phyloP scores from a whole-genome alignment of 139 green algal species.

The Picochlorum costavermella region DNA sequence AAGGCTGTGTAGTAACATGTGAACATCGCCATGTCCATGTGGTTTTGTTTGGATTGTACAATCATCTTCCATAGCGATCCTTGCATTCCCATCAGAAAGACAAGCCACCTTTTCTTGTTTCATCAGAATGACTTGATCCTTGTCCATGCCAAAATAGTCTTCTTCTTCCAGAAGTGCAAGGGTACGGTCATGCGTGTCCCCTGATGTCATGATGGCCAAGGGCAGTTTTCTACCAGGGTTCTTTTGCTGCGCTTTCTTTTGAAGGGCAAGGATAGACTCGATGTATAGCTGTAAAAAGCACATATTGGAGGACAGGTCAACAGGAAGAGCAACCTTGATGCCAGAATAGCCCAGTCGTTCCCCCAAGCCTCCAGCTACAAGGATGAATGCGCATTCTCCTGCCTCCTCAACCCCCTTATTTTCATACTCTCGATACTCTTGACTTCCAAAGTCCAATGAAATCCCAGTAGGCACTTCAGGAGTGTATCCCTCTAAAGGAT shows the following conservation, averaged over 20 bases:
- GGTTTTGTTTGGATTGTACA: slow-evolving; percentile 88
- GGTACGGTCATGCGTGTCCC: slow-evolving; percentile 89
- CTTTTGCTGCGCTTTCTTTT: slow-evolving; percentile 23
- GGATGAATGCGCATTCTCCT: slow-evolving; percentile 75
- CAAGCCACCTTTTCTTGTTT: slow-evolving; percentile 99
- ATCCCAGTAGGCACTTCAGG: slow-evolving; percentile 78
- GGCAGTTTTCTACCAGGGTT: slow-evolving; percentile 47
- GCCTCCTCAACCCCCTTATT: slow-evolving; percentile 35
- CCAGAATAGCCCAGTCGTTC: slow-evolving; percentile 90
- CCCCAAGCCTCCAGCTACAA: slow-evolving; percentile 93
- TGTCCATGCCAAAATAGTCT: slow-evolving; percentile 76
- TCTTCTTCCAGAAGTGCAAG: slow-evolving; percentile 68
- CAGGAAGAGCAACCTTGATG: slow-evolving; percentile 84
- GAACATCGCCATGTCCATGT: slow-evolving; percentile 97
- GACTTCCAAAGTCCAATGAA: slow-evolving; percentile 67
- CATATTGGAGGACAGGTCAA: slow-evolving; percentile 58
- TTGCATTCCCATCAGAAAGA: slow-evolving; percentile 78
- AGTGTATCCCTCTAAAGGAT: slow-evolving; percentile 87
- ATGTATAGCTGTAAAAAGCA: slow-evolving; percentile 92
- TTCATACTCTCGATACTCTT: slow-evolving; percentile 59
- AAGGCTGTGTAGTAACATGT: slow-evolving; percentile 77
- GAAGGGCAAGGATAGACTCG: slow-evolving; percentile 71
- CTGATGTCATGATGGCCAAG: slow-evolving; percentile 96
- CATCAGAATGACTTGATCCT: slow-evolving; percentile 70
- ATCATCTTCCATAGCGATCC: slow-evolving; percentile 69